phyloP scores from a whole-genome alignment of 139 green algal genomes.

The Coelastrella sp. region DNA sequence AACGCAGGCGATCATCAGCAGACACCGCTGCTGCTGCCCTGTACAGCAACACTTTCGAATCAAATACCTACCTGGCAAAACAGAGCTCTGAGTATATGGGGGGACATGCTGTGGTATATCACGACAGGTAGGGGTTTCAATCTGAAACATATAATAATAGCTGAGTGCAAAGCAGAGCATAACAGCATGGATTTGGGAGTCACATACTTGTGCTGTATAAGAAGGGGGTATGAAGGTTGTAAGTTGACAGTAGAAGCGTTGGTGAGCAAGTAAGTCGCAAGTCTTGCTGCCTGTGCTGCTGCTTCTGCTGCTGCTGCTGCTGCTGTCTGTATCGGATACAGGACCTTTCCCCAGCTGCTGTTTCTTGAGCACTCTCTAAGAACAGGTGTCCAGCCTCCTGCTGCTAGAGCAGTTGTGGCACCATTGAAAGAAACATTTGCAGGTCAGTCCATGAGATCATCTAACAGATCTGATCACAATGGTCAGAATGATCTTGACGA shows the following conservation, averaged over 20 bases:
- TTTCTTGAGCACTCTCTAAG: constrained; percentile 41
- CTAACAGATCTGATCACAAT: too few species aligned
- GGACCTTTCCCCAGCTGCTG: constrained; percentile 50
- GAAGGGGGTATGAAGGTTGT: too few species aligned
- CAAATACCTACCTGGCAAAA: constrained; percentile 29
- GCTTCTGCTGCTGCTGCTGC: not conserved
- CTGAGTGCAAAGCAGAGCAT: not conserved
- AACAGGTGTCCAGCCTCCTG: constrained; percentile 38
- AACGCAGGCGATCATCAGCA: not conserved
- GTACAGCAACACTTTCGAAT: constrained; percentile 41
- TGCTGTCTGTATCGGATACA: not conserved
- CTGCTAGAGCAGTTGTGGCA: not conserved
- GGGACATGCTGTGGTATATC: constrained; percentile 27
- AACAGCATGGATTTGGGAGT: not conserved
- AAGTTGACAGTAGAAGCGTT: too few species aligned
- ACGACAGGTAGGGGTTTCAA: constrained; percentile 22
- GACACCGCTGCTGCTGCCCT: constrained; percentile 9
- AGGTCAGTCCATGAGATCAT: too few species aligned
- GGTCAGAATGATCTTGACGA: too few species aligned
- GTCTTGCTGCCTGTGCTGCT: too few species aligned
- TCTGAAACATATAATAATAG: not conserved
- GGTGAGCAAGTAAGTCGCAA: too few species aligned
- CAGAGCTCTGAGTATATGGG: constrained; percentile 46
- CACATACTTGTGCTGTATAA: too few species aligned
- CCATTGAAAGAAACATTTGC: constrained; percentile 14